Base-by-base conservation (phyloP, 73 alveolate genomes). In the Stentor coeruleus region DNA sequence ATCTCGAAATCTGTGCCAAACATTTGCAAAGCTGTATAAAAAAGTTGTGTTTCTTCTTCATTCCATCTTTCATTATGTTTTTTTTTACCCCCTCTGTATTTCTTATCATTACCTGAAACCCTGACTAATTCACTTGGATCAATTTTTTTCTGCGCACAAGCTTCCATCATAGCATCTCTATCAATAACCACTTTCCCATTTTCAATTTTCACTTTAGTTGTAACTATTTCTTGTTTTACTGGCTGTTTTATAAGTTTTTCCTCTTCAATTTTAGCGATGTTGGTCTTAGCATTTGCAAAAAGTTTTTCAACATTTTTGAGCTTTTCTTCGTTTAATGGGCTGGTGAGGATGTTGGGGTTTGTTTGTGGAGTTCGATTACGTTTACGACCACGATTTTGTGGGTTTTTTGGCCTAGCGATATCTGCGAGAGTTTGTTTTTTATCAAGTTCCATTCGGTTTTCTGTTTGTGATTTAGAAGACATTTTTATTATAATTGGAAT, bases 131-230 rank as follows among this genome's bases (percentile, higher is more conserved):
- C 79, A 20, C 33, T 31, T 11, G 11, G 42, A 1, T 2, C 33
- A 20, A 66, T 26, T 66, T 66, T 33, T 28, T 26, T 20, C 41
- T 66, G 79, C 0, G 79, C 79, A 66, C 79, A 66, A 33, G 79
- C 79, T 1, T 2, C 39, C 0, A 66, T 31, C n/a, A 66, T 37
- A 11, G n/a, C 33, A 11, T 66, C 79, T 66, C 33, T 66, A 66
- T 66, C 79, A 66, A 66, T 66, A 66, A 66, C 79, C 26, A 66
- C 37, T 66, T 66, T 66, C 39, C 79, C 79, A 31, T 66, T 66
- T 33, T 26, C 79, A 11, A 66, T 66, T 66, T 66, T 66, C 33
- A 66, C 33, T 33, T 66, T 20, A 0, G 79, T 37, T 0, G 79
- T 40, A 14, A 66, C 15, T 28, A 31, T 26, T 0, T 20, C 37